Base-by-base conservation (phyloP, 805 yeast genomes). In the Maudiozyma turicensis region DNA sequence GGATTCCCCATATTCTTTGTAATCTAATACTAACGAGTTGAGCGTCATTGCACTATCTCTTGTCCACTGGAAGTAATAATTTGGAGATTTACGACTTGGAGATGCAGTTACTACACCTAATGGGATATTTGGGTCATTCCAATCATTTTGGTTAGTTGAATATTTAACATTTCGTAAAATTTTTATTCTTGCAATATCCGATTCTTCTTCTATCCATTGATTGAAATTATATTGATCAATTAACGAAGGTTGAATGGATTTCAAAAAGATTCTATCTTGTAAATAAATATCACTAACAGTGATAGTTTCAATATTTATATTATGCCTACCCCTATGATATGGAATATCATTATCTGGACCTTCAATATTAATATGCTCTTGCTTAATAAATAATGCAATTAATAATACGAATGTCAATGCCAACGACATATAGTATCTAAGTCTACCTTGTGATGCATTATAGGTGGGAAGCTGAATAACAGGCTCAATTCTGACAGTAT, bases 21-120 rank as follows among this genome's bases (percentile, higher is more conserved):
- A 35, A 35, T 35, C 38, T 15, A 8, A 35, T 3, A 43, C 71
- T 45, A 91, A 67, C 0, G 95, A 72, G 49, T 77, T 77, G 40
- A 84, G 73, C 0, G 95, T 81, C 46, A 91, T 76, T 0, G 96
- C 96, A 33, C 89, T 80, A 64, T 91, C 98, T 61, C 98, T 75
- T 5, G 80, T 75, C 98, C 98, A 91, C 61, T 86, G 95, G 59
- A 76, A 91, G 59, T 79, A 89, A 66, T 91, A 91, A 66, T 91
- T 76, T 0, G 98, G 98, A 28, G 72, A 54, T 0, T 47, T 6
- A 47, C 65, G 76, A 1, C 95, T 87, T 7, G 96, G 95, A 7
- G 93, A 81, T 1, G 98, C 98, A 54, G 90, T 74, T 5, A 88
- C 84, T 2, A 79, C 86, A 32, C 97, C 97, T 38, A 11, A 31